Evolutionary conservation across 805 yeast species (phyloP).

Genomic region (Hanseniaspora singularis): DNA sequence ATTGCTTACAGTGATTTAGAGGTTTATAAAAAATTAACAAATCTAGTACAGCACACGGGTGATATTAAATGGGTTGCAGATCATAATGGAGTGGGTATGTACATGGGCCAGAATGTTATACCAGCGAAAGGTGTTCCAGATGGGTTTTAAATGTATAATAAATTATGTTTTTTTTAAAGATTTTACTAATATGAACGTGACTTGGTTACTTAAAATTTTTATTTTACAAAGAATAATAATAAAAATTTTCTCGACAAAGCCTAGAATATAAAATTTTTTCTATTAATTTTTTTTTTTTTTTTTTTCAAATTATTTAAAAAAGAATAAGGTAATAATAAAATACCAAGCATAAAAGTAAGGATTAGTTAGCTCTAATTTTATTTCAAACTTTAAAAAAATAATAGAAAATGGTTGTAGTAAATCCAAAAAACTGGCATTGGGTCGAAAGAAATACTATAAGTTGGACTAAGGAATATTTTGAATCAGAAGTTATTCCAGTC

Average conservation of each 20-base stretch:
- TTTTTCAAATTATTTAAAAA: neutral
- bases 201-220: neutral
- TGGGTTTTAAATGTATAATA: conserved; percentile 5
- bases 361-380: neutral
- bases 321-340: neutral
- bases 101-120: neutral
- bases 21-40: conserved; percentile 56
- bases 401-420: conserved; percentile 48
- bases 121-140: conserved; percentile 15
- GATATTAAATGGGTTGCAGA: conserved; percentile 9
- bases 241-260: too few species aligned
- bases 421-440: conserved; percentile 73
- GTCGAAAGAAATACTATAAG: conserved; percentile 55
- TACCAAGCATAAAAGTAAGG: neutral
- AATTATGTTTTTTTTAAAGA: neutral
- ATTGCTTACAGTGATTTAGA: conserved; percentile 77
- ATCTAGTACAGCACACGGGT: conserved; percentile 38
- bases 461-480: conserved; percentile 46
- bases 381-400: neutral
- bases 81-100: conserved; percentile 5
- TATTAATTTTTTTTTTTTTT: neutral
- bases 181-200: neutral
- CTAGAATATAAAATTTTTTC: too few species aligned
- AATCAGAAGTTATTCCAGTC: conserved; percentile 27
- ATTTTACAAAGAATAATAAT: too few species aligned